Evolutionary conservation across 495 filamentous ascomycete genomes (phyloP).

Genomic region (Viridothelium virens): DNA sequence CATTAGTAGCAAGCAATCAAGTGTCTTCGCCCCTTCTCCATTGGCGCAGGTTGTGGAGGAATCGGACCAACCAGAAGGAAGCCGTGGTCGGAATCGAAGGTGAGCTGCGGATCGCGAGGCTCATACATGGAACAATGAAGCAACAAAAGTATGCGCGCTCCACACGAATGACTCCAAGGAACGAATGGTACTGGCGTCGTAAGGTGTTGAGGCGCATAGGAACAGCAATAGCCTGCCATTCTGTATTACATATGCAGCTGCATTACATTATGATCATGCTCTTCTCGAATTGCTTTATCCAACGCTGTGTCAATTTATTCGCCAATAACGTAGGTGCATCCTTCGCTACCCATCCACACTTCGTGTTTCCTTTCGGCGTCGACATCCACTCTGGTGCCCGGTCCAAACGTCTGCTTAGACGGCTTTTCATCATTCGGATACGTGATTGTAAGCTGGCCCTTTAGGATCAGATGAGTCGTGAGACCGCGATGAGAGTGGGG

Average conservation of each 20-base stretch:
- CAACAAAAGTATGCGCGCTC: background rate
- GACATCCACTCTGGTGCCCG: constrained; percentile 68
- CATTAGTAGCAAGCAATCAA: background rate
- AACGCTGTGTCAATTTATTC: constrained; percentile 44
- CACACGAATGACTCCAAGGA: background rate
- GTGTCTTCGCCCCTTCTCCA: background rate
- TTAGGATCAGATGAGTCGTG: constrained; percentile 71
- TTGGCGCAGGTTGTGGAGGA: background rate
- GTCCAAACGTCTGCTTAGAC: constrained; percentile 58
- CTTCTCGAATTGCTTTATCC: too few relatives aligned
- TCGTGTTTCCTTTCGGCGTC: constrained; percentile 64
- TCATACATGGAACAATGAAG: background rate
- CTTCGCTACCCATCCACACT: constrained; percentile 71
- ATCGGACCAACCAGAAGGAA: background rate
- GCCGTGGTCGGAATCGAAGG: background rate
- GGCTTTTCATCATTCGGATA: constrained; percentile 60
- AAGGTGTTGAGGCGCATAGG: background rate
- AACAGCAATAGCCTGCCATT: background rate
- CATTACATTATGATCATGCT: background rate
- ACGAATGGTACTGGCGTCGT: background rate
- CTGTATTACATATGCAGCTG: too few relatives aligned
- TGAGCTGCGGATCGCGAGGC: background rate
- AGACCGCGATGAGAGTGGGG: constrained; percentile 63
- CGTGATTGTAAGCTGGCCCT: constrained; percentile 60
- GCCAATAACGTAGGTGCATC: constrained; percentile 82